Conservation (phyloP, 2,329 filamentous ascomycete genomes). For the Scedosporium aurantiacum region DNA sequence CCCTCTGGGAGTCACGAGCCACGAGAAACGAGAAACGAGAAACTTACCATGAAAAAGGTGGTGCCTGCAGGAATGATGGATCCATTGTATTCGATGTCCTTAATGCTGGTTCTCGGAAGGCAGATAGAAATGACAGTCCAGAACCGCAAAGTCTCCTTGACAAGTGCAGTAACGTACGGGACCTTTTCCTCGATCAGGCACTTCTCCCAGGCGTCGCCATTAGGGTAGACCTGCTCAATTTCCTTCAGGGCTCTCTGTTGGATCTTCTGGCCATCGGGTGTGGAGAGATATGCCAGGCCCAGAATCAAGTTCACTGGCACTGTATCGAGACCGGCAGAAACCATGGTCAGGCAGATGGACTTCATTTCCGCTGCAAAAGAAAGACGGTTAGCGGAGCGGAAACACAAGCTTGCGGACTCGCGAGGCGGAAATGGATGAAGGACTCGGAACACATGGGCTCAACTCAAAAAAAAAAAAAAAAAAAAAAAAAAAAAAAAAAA, state of each 20-base stretch:
- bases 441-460: neutral
- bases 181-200: constrained; percentile 66
- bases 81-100: constrained; percentile 59
- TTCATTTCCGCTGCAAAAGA: constrained; percentile 55
- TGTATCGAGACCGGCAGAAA: constrained; percentile 71
- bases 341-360: constrained; percentile 73
- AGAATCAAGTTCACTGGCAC: constrained; percentile 71
- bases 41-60: constrained; percentile 62
- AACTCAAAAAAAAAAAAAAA: no score
- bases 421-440: neutral
- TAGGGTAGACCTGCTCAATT: constrained; percentile 59
- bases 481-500: neutral
- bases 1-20: neutral
- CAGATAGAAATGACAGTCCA: constrained; percentile 74
- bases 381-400: neutral
- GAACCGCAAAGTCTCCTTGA: constrained; percentile 68
- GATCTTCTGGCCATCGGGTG: constrained; percentile 54
- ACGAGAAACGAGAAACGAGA: neutral
- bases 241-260: constrained; percentile 59
- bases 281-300: constrained; percentile 67
- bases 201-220: constrained; percentile 65
- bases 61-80: constrained; percentile 61
- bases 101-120: constrained; percentile 60
- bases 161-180: constrained; percentile 64
- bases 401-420: no score